Percentiles rank a stretch among this genome's conserved stretches.
Conservation (phyloP, 768 basidiomycete species). For the Steccherinum ochraceum region DNA sequence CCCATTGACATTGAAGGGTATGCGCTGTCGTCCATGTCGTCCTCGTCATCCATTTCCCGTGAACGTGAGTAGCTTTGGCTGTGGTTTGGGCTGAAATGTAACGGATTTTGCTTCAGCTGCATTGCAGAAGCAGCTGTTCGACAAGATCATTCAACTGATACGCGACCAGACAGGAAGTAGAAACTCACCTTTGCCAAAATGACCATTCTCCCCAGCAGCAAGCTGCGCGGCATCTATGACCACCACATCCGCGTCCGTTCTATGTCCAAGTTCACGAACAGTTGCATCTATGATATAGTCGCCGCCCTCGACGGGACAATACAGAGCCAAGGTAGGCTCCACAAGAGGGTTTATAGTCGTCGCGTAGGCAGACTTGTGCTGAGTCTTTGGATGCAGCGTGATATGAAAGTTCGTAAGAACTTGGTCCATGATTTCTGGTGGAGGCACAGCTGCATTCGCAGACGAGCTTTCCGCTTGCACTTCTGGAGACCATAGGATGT, state of each 20-base stretch:
- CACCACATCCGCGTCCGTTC: conserved; percentile 73
- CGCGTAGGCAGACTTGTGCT: conserved; percentile 62
- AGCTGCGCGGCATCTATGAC: conserved; percentile 80
- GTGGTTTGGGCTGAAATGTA: conserved; percentile 51
- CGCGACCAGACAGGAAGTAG: too few species aligned
- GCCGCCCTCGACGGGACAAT: conserved; percentile 86
- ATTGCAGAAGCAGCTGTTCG: conserved; percentile 69
- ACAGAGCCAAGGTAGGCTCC: conserved; percentile 81
- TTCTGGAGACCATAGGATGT: conserved; percentile 59
- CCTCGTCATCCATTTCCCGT: conserved; percentile 41
- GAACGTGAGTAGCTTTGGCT: conserved; percentile 21
- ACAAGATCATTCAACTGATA: too few species aligned
- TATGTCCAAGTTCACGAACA: conserved; percentile 68
- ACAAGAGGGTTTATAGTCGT: conserved; percentile 45
- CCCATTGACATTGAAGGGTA: conserved; percentile 31
- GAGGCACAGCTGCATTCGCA: conserved; percentile 44
- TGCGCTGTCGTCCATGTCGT: conserved; percentile 36
- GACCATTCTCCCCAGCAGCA: conserved; percentile 83
- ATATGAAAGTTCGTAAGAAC: conserved; percentile 71
- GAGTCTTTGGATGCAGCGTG: conserved; percentile 75
- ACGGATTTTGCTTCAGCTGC: conserved; percentile 65
- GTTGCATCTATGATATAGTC: conserved; percentile 78
- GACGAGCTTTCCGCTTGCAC: conserved; percentile 1
- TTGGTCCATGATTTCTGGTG: conserved; percentile 70
- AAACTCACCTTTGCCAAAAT: conserved; percentile 69